A percentile compares a stretch with the other conserved stretches of the same genome.
phyloP scores from a whole-genome alignment of 2,329 filamentous ascomycete genomes.

The Ascocoryne sarcoides region DNA sequence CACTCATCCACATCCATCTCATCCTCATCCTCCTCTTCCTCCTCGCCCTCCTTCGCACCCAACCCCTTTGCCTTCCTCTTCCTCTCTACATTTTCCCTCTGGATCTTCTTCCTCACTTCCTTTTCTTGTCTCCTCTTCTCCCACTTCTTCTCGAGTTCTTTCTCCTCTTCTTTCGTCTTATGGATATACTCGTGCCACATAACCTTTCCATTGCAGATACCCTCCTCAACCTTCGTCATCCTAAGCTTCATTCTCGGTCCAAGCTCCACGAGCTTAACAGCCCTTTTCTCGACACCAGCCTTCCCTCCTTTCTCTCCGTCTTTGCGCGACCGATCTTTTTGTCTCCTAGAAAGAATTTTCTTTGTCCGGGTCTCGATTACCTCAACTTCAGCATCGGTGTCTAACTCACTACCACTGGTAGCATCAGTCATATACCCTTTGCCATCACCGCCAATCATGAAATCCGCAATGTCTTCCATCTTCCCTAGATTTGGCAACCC shows the following conservation, averaged over 20 bases:
- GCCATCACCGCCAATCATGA: constrained; percentile 76
- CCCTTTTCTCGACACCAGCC: constrained; percentile 56
- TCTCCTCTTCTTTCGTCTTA: constrained; percentile 71
- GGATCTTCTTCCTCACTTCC: constrained; percentile 69
- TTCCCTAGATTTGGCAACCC: constrained; percentile 81
- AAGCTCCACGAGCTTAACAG: constrained; percentile 85
- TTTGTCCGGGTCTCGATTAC: constrained; percentile 57
- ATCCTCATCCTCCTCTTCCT: constrained; percentile 42
- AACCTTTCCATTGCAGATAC: constrained; percentile 77
- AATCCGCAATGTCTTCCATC: constrained; percentile 89
- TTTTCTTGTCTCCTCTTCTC: constrained; percentile 70
- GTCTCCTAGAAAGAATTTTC: constrained; percentile 44
- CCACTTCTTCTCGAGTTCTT: constrained; percentile 76
- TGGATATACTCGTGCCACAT: constrained; percentile 97
- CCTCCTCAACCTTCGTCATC: constrained; percentile 93
- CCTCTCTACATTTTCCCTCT: constrained; percentile 83
- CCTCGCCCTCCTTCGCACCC: constrained; percentile 39
- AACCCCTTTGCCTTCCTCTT: constrained; percentile 56
- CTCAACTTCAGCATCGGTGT: constrained; percentile 94
- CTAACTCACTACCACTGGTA: constrained; percentile 80
- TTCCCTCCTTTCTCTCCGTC: constrained; percentile 34
- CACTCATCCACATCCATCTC: constrained; percentile 38
- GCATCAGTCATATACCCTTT: constrained; percentile 79
- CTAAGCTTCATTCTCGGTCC: constrained; percentile 84
- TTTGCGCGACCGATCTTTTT: constrained; percentile 34